Conservation (phyloP, 139 green algal genomes). For the Micractinium conductrix region DNA sequence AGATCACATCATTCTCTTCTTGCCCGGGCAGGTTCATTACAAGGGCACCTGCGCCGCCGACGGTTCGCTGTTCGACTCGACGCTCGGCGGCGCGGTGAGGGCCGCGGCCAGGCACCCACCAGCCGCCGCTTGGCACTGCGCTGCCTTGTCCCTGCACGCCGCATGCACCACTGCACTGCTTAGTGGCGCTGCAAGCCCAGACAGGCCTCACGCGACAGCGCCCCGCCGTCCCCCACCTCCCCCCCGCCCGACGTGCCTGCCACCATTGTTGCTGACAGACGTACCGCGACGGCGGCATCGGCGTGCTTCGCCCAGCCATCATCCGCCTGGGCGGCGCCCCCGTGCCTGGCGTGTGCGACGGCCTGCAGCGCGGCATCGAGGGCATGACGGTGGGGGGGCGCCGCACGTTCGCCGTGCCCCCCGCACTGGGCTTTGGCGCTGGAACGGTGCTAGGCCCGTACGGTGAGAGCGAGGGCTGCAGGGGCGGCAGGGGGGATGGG, state of each 20-base stretch:
- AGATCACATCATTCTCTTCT: too few species aligned
- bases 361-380: constrained; percentile 40
- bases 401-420: constrained; percentile 49
- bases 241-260: too few species aligned
- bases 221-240: too few species aligned
- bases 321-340: constrained; percentile 48
- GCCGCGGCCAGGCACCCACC: too few species aligned
- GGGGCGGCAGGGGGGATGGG: too few species aligned
- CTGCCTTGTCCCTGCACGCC: background rate
- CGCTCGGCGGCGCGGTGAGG: constrained; percentile 46
- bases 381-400: constrained; percentile 54
- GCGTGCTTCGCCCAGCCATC: constrained; percentile 45
- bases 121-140: too few species aligned
- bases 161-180: background rate
- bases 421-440: constrained; percentile 20
- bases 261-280: too few species aligned
- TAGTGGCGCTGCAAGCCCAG: too few species aligned
- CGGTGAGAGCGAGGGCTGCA: constrained; percentile 2
- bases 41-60: constrained; percentile 33
- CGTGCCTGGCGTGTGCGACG: constrained; percentile 51
- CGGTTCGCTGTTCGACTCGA: constrained; percentile 58
- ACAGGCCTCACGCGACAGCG: too few species aligned
- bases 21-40: too few species aligned
- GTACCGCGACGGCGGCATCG: constrained; percentile 55
- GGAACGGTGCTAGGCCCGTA: constrained; percentile 49